A percentile compares a stretch with the other conserved stretches of the same genome.
Conservation (phyloP, 495 filamentous ascomycete genomes). For the Halenospora varia region DNA sequence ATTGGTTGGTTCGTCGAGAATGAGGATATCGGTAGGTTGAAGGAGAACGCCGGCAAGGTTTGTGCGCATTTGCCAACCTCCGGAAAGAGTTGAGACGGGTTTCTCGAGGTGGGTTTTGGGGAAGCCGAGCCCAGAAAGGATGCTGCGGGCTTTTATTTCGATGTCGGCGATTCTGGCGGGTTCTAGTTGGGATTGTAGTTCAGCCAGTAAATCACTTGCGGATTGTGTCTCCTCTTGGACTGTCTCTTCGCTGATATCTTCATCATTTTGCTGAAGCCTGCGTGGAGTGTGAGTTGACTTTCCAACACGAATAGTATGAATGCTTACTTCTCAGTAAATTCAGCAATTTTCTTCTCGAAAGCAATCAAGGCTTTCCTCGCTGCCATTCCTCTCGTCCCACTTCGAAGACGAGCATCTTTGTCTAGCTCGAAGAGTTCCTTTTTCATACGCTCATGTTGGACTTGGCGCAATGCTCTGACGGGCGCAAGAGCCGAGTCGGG, state of each 20-base stretch:
- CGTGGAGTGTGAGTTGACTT: not conserved
- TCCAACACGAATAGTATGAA: not conserved
- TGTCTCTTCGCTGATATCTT: constrained; percentile 48
- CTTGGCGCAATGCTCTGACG: constrained; percentile 52
- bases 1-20: constrained; percentile 86
- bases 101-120: constrained; percentile 51
- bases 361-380: constrained; percentile 65
- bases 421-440: constrained; percentile 61
- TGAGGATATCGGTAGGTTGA: constrained; percentile 70
- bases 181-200: constrained; percentile 56
- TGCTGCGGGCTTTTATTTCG: constrained; percentile 57
- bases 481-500: constrained; percentile 48
- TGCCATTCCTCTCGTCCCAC: constrained; percentile 66
- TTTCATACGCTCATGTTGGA: constrained; percentile 55
- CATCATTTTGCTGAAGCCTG: constrained; percentile 50
- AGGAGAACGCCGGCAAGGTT: constrained; percentile 63
- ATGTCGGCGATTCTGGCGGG: constrained; percentile 44
- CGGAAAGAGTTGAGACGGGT: constrained; percentile 61
- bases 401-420: constrained; percentile 67
- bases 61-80: constrained; percentile 75
- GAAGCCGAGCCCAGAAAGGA: constrained; percentile 71
- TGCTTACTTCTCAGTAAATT: constrained; percentile 49
- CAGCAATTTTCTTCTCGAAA: constrained; percentile 57
- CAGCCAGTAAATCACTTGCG: constrained; percentile 57
- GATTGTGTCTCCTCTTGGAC: constrained; percentile 58